Percentiles rank a stretch among this genome's conserved stretches.
These are phyloP conservation scores for Haplosporangium gracile DNA, from an alignment of 192 early-diverging fungal species.

Conservation along the genomic window DNA sequence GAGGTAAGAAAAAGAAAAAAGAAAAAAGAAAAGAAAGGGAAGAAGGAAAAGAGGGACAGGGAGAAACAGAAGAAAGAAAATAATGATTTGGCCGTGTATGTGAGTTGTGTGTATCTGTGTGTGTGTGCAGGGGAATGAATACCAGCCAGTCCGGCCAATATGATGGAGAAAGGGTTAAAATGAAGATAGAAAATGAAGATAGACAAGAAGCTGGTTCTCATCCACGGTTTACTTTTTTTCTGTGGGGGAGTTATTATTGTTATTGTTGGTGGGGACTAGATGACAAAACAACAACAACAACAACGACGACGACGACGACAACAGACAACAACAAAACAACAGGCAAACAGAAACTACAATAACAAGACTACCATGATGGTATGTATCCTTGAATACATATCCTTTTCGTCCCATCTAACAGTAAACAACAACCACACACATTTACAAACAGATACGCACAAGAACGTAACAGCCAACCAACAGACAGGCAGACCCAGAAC, in stretches of 20 bases:
- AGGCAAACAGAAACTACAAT: not conserved
- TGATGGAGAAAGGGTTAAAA: too few relatives aligned
- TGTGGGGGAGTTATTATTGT: not conserved
- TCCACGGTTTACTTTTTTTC: not conserved
- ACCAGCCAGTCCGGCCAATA: too few relatives aligned
- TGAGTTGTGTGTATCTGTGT: not conserved
- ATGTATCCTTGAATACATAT: not conserved
- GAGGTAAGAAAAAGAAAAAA: not conserved
- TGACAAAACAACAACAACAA: constrained; percentile 2
- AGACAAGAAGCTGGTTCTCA: too few relatives aligned
- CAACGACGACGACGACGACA: not conserved
- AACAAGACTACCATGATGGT: not conserved
- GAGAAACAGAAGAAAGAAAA: not conserved
- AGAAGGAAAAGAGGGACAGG: not conserved
- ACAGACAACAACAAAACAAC: not conserved
- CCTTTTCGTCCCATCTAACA: not conserved
- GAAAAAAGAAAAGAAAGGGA: not conserved
- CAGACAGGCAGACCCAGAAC: not conserved
- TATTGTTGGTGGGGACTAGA: not conserved
- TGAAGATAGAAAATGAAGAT: too few relatives aligned
- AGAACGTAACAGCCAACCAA: not conserved
- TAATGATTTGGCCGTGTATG: not conserved
- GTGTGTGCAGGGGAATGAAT: not conserved
- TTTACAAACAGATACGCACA: not conserved
- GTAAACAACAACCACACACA: not conserved